Base-by-base conservation (phyloP, 2,329 filamentous ascomycete genomes). In the Leptosphaerulina australis region DNA sequence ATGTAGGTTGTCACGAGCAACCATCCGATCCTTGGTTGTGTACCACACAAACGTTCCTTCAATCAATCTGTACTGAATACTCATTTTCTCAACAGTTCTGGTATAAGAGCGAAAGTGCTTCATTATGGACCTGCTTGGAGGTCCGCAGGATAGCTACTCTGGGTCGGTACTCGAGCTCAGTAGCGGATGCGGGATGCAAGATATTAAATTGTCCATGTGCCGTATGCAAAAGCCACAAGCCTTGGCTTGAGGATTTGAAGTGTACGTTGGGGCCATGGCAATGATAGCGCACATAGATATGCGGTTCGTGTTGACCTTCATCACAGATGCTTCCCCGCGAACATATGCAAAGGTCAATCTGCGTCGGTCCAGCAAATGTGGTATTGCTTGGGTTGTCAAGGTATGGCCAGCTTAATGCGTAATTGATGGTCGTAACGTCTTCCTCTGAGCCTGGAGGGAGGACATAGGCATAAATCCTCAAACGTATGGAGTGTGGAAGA, bases 381-480 rank as follows among this genome's bases (percentile, higher is more conserved):
- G 60, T 64, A 36, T 67, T 67, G 51, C 60, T 64, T 1, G 68
- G 67, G 26, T 67, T 62, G 3, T 67, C 58, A 4, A 72, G 55
- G 46, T 62, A 55, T 4, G 62, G 59, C 63, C 66, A 70, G 14
- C 50, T 36, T 12, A 69, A 56, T 5, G 49, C 44, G 69, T 71
- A 71, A 44, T 70, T 73, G 28, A 79, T 58, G 2, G 64, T 64
- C 14, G 63, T 67, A 4, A 70, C 46, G 9, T 67, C 59, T 21
- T 73, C 68, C 41, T 72, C 62, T 5, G 71, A 73, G 45, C 70
- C 63, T 17, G 58, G 56, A n/a, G 62, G 35, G 9, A 67, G 54
- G 15, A 64, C 51, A 36, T 63, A 56, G 33, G 51, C 45, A 44
- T 66, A 65, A 31, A 69, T 63, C 25, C 26, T 43, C 22, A 41